A percentile compares a stretch with the other conserved stretches of the same genome.
Conservation (phyloP, 192 early-diverging fungal genomes). For the Entomortierella lignicola region DNA sequence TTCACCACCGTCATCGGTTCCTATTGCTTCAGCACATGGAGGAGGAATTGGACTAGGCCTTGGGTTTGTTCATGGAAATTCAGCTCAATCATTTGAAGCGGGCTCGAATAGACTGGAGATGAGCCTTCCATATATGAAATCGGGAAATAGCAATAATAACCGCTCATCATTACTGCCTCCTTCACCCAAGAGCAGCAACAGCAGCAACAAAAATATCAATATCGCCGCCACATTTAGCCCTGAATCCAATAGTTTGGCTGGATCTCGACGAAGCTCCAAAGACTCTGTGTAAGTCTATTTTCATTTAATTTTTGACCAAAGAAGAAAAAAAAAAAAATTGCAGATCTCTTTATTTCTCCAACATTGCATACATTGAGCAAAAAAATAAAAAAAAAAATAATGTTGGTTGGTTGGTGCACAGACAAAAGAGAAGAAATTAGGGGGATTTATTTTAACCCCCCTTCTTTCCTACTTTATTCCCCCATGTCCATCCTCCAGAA, state of each 20-base stretch:
- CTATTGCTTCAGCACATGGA: neutral
- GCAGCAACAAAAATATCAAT: no score
- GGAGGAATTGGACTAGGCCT: no score
- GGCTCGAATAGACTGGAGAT: constrained; percentile 12
- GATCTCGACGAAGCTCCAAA: constrained; percentile 44
- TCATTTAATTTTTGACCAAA: neutral
- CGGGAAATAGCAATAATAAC: neutral
- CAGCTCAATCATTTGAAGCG: constrained; percentile 17
- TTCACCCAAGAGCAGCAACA: constrained; percentile 7
- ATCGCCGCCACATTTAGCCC: constrained; percentile 18
- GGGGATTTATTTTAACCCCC: neutral
- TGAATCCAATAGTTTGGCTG: constrained; percentile 17
- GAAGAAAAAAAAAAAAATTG: no score
- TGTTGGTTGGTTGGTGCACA: neutral
- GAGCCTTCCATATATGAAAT: constrained; percentile 5
- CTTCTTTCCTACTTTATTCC: neutral
- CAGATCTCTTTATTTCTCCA: no score
- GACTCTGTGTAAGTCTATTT: constrained; percentile 41
- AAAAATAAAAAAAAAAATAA: no score
- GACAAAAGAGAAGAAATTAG: neutral
- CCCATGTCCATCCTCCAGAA: no score
- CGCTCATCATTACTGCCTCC: constrained; percentile 4
- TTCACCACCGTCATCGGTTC: no score
- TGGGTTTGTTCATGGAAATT: neutral
- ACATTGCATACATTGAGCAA: no score